Conservation (phyloP, 2,329 filamentous ascomycete species). For the Thielaviopsis euricoi region DNA sequence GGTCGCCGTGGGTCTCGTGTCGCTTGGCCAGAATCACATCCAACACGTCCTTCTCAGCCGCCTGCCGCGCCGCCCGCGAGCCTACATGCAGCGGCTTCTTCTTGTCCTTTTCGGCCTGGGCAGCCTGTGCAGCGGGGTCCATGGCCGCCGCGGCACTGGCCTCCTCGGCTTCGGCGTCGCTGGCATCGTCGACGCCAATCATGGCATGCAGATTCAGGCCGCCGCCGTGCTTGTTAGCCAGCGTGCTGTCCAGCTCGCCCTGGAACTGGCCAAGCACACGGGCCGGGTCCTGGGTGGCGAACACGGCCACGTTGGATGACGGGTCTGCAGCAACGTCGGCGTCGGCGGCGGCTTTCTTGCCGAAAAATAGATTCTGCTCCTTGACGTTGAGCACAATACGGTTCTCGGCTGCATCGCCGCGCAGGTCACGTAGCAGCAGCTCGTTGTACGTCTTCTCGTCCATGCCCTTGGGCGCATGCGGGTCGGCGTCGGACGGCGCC, state of each 20-base stretch:
- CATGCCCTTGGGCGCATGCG: slow-evolving; percentile 38
- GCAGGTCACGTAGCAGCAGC: slow-evolving; percentile 65
- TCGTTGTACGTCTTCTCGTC: slow-evolving; percentile 61
- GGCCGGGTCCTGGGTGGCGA: slow-evolving; percentile 52
- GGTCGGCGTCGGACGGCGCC: slow-evolving; percentile 55
- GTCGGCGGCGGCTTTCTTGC: slow-evolving; percentile 31
- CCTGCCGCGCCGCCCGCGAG: slow-evolving; percentile 46
- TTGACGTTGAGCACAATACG: slow-evolving; percentile 75
- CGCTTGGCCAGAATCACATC: slow-evolving; percentile 46
- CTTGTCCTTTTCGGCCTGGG: no score
- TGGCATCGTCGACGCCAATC: slow-evolving; percentile 55
- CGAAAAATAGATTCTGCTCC: slow-evolving; percentile 73
- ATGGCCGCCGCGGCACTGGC: background rate
- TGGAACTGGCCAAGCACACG: slow-evolving; percentile 51
- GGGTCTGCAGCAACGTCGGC: no score
- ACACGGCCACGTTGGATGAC: slow-evolving; percentile 32
- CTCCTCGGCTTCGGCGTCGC: slow-evolving; percentile 37
- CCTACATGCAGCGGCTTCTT: slow-evolving; percentile 43
- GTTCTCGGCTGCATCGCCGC: slow-evolving; percentile 54
- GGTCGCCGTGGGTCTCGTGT: slow-evolving; percentile 37
- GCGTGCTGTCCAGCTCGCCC: slow-evolving; percentile 38
- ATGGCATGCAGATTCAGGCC: slow-evolving; percentile 44
- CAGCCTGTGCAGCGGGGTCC: slow-evolving; percentile 13
- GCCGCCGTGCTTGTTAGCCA: slow-evolving; percentile 30
- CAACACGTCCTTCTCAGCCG: slow-evolving; percentile 52